A percentile compares a stretch with the other conserved stretches of the same genome.
Evolutionary conservation across 805 yeast species (phyloP).

Genomic region (Lipomyces japonicus): DNA sequence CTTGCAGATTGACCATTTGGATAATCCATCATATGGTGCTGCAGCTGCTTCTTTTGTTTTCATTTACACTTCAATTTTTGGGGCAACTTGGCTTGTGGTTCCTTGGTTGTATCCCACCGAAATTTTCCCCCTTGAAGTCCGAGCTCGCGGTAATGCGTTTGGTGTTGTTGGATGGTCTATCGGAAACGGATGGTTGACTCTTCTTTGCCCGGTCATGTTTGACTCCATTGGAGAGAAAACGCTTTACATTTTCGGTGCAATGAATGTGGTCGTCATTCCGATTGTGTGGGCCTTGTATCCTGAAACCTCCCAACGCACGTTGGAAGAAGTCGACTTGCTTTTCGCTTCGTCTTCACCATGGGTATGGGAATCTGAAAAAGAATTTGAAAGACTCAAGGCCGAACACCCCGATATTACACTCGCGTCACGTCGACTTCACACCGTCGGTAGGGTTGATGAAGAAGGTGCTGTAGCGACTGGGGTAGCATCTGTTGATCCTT

Average conservation of each 20-base stretch:
- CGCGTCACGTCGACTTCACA: neutral
- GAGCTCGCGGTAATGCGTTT: constrained; percentile 28
- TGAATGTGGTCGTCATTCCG: constrained; percentile 29
- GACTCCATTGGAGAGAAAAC: constrained; percentile 33
- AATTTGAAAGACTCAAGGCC: constrained; percentile 3
- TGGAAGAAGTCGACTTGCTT: constrained; percentile 55
- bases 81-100: constrained; percentile 33
- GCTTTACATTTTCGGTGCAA: constrained; percentile 35
- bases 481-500: too few relatives aligned
- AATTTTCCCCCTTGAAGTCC: constrained; percentile 31
- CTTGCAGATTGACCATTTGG: constrained; percentile 31
- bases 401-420: neutral
- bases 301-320: constrained; percentile 55
- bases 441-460: too few relatives aligned
- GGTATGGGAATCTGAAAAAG: constrained; percentile 11
- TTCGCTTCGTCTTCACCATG: constrained; percentile 37
- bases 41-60: constrained; percentile 38
- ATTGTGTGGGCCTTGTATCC: constrained; percentile 53
- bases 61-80: constrained; percentile 37
- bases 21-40: constrained; percentile 35
- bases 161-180: constrained; percentile 35
- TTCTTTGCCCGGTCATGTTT: constrained; percentile 37
- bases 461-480: too few relatives aligned
- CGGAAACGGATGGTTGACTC: constrained; percentile 38
- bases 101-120: constrained; percentile 34